Base-by-base conservation (phyloP, 2,329 filamentous ascomycete species). In the Trichocomaceae sp. region DNA sequence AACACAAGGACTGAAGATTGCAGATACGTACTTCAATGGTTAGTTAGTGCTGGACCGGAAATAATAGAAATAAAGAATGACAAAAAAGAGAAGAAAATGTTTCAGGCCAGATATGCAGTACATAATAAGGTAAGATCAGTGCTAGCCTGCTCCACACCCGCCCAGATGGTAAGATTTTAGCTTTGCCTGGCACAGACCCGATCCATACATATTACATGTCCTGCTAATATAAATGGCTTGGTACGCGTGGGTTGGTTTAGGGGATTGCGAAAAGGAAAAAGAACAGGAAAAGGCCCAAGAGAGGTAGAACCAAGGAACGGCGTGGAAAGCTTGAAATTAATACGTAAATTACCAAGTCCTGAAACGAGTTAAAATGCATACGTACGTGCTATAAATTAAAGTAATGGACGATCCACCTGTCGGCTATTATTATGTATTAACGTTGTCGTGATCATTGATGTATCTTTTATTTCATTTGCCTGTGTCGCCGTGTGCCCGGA, bases 91-190 rank as follows among this genome's bases (percentile, higher is more conserved):
- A 33, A 37, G 47, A 39, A 23, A 20, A 44, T 50, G 48, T 50
- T 50, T 50, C 48, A 50, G 39, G 37, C 39, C 23, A 44, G 48
- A 50, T 33, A 39, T 39, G 35, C 35, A 39, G 6, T 29, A 39
- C 35, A 39, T 35, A 35, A 35, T 35, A 35, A 35, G 31, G 12
- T 35, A 35, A 35, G 31, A 35, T 35, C 31, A 35, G n/a, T 17
- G 35, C 35, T 39, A 13, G 41, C 49, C 31, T 2, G n/a, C 35
- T 39, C 15, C n/a, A n/a, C 31, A 35, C 9, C 31, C 31, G 12
- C 10, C 10, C 31, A 13, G 31, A 35, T 35, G 31, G 31, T 35
- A 41, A 41, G 37, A 41, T 19, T 41, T 41, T 17, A 41, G n/a
- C 9, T 19, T 19, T 41, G 37, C 4, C 37, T 41, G 37, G 37